phyloP scores from a whole-genome alignment of 2,329 filamentous ascomycete genomes.

The Pyrenophora seminiperda region DNA sequence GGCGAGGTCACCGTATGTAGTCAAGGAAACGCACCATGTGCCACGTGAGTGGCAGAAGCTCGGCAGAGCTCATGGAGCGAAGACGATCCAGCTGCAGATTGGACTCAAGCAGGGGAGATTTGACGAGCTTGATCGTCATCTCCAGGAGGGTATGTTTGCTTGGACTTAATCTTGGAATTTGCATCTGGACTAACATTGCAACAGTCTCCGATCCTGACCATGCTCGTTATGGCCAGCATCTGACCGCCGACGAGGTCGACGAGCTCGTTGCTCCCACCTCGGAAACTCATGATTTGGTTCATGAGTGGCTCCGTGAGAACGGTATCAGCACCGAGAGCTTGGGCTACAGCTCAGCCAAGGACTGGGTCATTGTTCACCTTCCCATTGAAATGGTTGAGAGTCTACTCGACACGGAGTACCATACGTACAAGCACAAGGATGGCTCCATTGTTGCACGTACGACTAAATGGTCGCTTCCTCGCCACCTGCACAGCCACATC shows the following conservation, averaged over 20 bases:
- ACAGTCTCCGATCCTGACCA: constrained; percentile 52
- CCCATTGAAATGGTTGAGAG: constrained; percentile 59
- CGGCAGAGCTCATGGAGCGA: constrained; percentile 54
- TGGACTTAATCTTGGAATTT: too few species aligned
- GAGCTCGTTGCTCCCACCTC: constrained; percentile 60
- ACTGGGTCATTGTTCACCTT: constrained; percentile 62
- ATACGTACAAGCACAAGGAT: constrained; percentile 60
- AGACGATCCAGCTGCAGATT: constrained; percentile 61
- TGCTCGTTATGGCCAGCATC: constrained; percentile 60
- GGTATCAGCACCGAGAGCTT: constrained; percentile 55
- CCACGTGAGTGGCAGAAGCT: constrained; percentile 58
- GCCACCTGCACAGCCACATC: constrained; percentile 62
- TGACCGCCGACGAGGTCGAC: constrained; percentile 58
- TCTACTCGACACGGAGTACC: constrained; percentile 57
- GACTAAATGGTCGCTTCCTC: constrained; percentile 63
- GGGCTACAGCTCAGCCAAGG: constrained; percentile 59
- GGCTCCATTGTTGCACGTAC: constrained; percentile 60
- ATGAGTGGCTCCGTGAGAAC: constrained; percentile 62
- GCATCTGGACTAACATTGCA: neutral
- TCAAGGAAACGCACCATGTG: constrained; percentile 62
- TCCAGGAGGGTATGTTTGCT: constrained; percentile 54
- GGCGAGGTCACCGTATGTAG: constrained; percentile 52
- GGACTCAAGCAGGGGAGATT: constrained; percentile 64
- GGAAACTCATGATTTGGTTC: constrained; percentile 58
- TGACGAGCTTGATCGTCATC: constrained; percentile 60